phyloP scores from a whole-genome alignment of 306 rosid genomes.

The Glycine latifolia region DNA sequence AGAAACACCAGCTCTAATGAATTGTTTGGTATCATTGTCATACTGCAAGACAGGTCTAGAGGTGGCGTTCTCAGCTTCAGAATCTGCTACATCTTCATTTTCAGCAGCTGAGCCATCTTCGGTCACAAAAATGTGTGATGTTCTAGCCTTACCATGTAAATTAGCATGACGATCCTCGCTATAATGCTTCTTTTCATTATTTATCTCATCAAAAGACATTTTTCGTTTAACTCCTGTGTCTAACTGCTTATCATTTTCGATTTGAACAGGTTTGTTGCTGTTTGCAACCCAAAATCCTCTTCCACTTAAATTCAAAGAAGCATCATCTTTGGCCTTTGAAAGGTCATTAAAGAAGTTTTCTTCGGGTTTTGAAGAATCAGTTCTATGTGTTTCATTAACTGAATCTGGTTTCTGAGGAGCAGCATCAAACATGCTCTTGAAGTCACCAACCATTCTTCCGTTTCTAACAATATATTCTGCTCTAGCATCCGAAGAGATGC shows the following conservation, averaged over 20 bases:
- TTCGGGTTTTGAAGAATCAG: not conserved
- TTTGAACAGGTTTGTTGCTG: not conserved
- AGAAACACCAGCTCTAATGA: not conserved
- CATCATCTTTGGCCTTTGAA: conserved; percentile 5
- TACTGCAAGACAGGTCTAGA: not conserved
- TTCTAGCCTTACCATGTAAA: not conserved
- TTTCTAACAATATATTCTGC: conserved; percentile 68
- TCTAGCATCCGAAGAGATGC: conserved; percentile 60
- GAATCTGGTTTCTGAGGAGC: conserved; percentile 67
- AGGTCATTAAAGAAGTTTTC: not conserved
- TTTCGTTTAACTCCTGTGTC: not conserved
- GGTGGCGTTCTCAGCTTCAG: not conserved
- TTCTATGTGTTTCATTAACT: not conserved
- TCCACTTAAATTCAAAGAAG: conserved; percentile 2
- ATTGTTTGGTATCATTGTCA: not conserved
- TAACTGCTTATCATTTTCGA: not conserved
- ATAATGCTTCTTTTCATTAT: conserved; percentile 5
- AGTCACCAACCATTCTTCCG: conserved; percentile 68
- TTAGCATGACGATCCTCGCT: not conserved
- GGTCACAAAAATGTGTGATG: not conserved
- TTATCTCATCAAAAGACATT: not conserved
- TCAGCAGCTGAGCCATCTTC: not conserved
- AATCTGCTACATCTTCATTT: conserved; percentile 8
- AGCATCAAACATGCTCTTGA: conserved; percentile 66
- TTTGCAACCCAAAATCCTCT: not conserved